Evolutionary conservation across 169 alveolate genomes (phyloP).

Genomic region (Blepharisma undulans): DNA sequence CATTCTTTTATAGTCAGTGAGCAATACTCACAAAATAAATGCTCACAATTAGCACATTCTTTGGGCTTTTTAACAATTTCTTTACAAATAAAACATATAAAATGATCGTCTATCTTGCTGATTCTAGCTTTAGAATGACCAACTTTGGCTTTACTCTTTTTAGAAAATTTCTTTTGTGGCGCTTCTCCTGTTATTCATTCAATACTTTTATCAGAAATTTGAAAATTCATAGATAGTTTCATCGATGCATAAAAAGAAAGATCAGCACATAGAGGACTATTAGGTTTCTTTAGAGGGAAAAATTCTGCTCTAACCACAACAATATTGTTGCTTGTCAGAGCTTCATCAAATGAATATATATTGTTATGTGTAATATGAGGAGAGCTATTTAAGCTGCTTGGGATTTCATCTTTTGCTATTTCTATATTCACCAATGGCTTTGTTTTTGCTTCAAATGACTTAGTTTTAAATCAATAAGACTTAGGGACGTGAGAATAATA

Average conservation of each 20-base stretch:
- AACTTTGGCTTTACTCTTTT: background rate
- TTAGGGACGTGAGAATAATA: background rate
- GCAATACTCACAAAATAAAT: conserved; percentile 5
- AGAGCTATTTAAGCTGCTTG: background rate
- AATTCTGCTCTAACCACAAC: background rate
- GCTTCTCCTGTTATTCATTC: background rate
- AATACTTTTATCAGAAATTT: background rate
- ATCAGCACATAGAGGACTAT: background rate
- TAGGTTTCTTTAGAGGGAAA: background rate
- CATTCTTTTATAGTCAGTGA: background rate
- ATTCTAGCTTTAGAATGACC: background rate
- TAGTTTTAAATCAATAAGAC: background rate
- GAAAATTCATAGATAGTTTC: background rate
- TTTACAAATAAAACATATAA: conserved; percentile 12
- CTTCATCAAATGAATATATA: background rate
- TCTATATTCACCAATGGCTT: background rate
- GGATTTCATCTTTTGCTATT: background rate
- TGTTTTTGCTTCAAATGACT: background rate
- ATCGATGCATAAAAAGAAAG: background rate
- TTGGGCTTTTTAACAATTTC: conserved; percentile 6
- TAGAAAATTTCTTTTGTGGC: background rate
- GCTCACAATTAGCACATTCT: conserved; percentile 26
- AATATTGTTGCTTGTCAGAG: background rate
- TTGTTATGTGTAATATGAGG: background rate
- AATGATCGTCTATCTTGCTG: background rate